A percentile compares a stretch with the other conserved stretches of the same genome.
These are phyloP conservation scores for Actinomucor elegans DNA, from an alignment of 371 early-diverging fungal genomes.

Conservation along the genomic window DNA sequence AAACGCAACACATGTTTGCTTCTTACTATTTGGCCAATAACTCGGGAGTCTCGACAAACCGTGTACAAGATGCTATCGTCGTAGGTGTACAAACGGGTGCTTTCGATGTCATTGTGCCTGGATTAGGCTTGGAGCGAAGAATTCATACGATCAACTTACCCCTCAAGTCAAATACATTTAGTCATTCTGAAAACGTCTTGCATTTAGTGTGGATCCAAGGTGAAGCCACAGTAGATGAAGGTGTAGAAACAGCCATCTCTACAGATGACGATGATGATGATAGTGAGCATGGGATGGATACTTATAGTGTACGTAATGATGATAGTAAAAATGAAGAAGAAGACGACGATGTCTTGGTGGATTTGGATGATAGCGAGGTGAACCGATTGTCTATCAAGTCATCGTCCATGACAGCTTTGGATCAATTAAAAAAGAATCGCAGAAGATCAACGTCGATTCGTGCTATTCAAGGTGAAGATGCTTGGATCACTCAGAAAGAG, in stretches of 20 bases:
- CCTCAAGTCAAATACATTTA: constrained; percentile 39
- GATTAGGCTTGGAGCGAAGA: constrained; percentile 59
- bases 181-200: constrained; percentile 34
- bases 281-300: not conserved
- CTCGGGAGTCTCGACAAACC: constrained; percentile 23
- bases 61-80: constrained; percentile 38
- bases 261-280: not conserved
- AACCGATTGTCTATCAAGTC: constrained; percentile 14
- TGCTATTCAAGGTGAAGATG: constrained; percentile 37
- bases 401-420: not conserved
- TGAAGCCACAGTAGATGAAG: constrained; percentile 26
- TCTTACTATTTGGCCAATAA: constrained; percentile 48
- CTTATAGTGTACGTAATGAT: not conserved
- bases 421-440: constrained; percentile 12
- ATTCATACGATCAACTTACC: constrained; percentile 49
- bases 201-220: constrained; percentile 54
- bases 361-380: not conserved
- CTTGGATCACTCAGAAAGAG: constrained; percentile 31
- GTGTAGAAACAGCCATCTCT: not conserved
- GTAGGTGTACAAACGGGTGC: constrained; percentile 50
- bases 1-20: constrained; percentile 66
- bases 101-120: constrained; percentile 64
- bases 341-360: not conserved
- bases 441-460: constrained; percentile 41
- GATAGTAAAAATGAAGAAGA: not conserved